Percentiles rank a stretch among this genome's conserved stretches.
Evolutionary conservation across 169 alveolate species (phyloP).

Genomic region (Miamiensis avidus): DNA sequence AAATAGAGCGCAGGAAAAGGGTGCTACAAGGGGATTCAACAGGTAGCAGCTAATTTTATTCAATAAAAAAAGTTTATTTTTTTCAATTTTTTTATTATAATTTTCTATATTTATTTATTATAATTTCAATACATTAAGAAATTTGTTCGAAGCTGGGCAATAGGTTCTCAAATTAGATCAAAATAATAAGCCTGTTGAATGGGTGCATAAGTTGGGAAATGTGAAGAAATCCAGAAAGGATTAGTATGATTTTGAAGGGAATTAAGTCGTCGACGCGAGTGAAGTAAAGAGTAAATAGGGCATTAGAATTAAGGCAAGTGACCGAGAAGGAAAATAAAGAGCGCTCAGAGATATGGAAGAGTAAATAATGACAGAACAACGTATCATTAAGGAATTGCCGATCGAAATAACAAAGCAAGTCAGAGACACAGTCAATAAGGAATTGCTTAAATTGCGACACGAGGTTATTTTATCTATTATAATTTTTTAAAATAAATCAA

Average conservation of each 20-base stretch:
- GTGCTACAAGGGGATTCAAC: no score
- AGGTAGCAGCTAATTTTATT: no score
- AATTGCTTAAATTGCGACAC: conserved; percentile 24
- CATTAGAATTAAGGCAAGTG: not conserved
- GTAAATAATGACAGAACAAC: conserved; percentile 9
- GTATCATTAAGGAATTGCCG: conserved; percentile 20
- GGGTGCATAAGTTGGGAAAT: not conserved
- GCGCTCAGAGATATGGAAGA: not conserved
- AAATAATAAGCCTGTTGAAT: not conserved
- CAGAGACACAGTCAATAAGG: conserved; percentile 19
- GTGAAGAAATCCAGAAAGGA: not conserved
- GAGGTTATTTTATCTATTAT: not conserved
- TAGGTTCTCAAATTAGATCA: not conserved
- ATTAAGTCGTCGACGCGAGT: no score
- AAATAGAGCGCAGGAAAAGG: no score
- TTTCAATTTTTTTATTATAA: no score
- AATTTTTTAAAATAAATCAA: not conserved
- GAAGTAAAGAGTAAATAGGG: not conserved
- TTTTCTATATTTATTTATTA: no score
- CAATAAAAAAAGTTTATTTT: no score
- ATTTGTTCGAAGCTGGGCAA: not conserved
- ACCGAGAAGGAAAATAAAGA: not conserved
- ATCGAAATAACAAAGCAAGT: conserved; percentile 31
- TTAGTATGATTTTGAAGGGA: not conserved
- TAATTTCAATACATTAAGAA: no score